Percentiles rank a stretch among this genome's conserved stretches.
Conservation (phyloP, 2,329 filamentous ascomycete genomes). For the Trichoderma lentiforme region DNA sequence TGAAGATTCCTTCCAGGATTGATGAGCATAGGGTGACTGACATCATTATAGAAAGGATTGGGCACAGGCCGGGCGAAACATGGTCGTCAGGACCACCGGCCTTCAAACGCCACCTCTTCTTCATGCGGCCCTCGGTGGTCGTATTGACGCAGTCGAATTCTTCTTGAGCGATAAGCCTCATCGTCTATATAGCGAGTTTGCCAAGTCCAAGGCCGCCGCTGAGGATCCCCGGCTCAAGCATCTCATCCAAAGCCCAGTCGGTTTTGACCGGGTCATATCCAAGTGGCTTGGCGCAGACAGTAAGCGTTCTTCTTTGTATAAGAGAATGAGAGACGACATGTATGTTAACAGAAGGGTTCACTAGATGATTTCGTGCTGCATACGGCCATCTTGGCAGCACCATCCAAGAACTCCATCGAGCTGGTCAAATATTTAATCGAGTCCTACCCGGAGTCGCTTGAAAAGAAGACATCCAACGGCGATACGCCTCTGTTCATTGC, state of each 20-base stretch:
- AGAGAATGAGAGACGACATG: neutral
- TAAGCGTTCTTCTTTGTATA: slow-evolving; percentile 36
- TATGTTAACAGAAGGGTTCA: slow-evolving; percentile 23
- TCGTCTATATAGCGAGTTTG: slow-evolving; percentile 66
- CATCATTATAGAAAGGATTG: slow-evolving; percentile 55
- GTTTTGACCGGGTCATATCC: slow-evolving; percentile 60
- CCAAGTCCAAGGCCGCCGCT: slow-evolving; percentile 53
- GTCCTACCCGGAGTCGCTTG: slow-evolving; percentile 55
- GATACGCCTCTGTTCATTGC: slow-evolving; percentile 69
- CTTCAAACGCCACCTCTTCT: slow-evolving; percentile 57
- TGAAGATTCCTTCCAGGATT: neutral
- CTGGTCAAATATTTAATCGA: slow-evolving; percentile 66
- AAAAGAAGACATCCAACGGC: slow-evolving; percentile 56
- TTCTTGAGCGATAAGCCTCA: slow-evolving; percentile 69
- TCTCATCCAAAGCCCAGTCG: slow-evolving; percentile 56
- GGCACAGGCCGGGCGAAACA: slow-evolving; percentile 60
- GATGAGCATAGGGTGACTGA: neutral
- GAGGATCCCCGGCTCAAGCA: slow-evolving; percentile 61
- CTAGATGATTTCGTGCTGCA: slow-evolving; percentile 63
- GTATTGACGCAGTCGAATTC: slow-evolving; percentile 70
- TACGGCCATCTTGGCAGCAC: slow-evolving; percentile 54
- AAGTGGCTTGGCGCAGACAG: slow-evolving; percentile 61
- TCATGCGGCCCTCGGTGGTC: slow-evolving; percentile 53
- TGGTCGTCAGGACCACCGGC: slow-evolving; percentile 39
- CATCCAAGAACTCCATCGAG: slow-evolving; percentile 41